A percentile compares a stretch with the other conserved stretches of the same genome.
Evolutionary conservation across 371 early-diverging fungal genomes (phyloP).

Genomic region (Mucor ambiguus): DNA sequence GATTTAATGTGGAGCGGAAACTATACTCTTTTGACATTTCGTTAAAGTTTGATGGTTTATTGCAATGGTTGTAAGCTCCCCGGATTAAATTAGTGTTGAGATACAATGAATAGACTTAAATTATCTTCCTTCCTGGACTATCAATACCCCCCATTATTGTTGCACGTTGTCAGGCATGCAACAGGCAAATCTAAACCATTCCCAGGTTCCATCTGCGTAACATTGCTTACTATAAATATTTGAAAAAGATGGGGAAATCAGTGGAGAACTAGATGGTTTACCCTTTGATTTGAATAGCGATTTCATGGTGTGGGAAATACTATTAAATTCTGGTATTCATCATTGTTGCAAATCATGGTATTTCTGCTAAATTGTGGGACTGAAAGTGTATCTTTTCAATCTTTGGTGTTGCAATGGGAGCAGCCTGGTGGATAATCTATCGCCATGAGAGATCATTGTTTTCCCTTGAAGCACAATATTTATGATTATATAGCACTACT

Average conservation of each 20-base stretch:
- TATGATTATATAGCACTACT: too few relatives aligned
- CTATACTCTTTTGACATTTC: slow-evolving; percentile 8
- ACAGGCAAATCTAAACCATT: neutral
- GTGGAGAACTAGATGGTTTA: neutral
- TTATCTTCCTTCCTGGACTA: neutral
- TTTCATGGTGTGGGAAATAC: slow-evolving; percentile 1
- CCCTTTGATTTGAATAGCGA: slow-evolving; percentile 3
- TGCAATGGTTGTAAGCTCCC: neutral
- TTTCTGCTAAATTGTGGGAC: neutral
- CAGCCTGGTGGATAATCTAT: too few relatives aligned
- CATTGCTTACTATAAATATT: neutral
- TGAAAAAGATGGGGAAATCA: neutral
- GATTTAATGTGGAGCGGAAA: slow-evolving; percentile 12
- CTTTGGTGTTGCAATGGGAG: too few relatives aligned
- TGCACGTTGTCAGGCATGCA: neutral
- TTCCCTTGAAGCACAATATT: too few relatives aligned
- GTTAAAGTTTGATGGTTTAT: neutral
- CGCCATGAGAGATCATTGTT: too few relatives aligned
- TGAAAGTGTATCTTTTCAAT: neutral
- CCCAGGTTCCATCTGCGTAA: neutral
- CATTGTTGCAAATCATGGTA: neutral
- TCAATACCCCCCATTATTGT: neutral
- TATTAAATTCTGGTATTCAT: neutral
- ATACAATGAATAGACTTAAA: neutral
- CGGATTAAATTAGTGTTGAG: neutral